Base-by-base conservation (phyloP, 352 stramenopile genomes). In the Elongisporangium undulatum region DNA sequence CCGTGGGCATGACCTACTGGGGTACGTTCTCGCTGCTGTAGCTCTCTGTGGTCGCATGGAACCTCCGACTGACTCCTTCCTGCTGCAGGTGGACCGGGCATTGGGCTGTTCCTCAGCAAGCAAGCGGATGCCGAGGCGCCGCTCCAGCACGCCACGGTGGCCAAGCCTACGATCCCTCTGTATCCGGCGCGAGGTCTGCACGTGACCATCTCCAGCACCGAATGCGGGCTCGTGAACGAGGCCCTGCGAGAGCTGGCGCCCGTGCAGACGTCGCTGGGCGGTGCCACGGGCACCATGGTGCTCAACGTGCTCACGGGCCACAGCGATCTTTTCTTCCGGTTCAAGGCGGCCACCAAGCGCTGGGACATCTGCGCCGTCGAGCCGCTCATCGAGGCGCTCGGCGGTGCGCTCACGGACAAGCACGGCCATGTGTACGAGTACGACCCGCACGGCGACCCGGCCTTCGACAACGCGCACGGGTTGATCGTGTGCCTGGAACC, bases 311-410 rank as follows among this genome's bases (percentile, higher is more conserved):
- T 90, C 24, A 86, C 68, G 15, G 82, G 82, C 51, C 60, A 68
- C 20, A 85, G 74, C 57, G 79, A 92, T 67, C 68, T 70, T 38
- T 92, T 89, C 67, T 78, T 90, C 54, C 78, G 82, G 48, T 86
- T 88, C 61, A 82, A 82, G 19, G 71, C 80, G 26, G 76, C 76
- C 4, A 92, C 82, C 51, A 85, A 85, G 58, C 85, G 85, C 56
- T 92, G 82, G 82, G 82, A 92, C 67, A 90, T 89, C 53, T 92
- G 82, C 56, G 82, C 81, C 1, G 66, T 89, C 8, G 82, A 92
- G 66, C 76, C 82, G 22, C 59, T 92, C 39, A 64, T 92, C 2
- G 74, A 76, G 23, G 82, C 67, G 1, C 62, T 90, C 8, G 82
- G 79, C 10, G 82, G 82, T 4, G 62, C 71, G 23, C 61, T 92